phyloP scores from a whole-genome alignment of 306 rosid species.

The Cucurbita pepo region DNA sequence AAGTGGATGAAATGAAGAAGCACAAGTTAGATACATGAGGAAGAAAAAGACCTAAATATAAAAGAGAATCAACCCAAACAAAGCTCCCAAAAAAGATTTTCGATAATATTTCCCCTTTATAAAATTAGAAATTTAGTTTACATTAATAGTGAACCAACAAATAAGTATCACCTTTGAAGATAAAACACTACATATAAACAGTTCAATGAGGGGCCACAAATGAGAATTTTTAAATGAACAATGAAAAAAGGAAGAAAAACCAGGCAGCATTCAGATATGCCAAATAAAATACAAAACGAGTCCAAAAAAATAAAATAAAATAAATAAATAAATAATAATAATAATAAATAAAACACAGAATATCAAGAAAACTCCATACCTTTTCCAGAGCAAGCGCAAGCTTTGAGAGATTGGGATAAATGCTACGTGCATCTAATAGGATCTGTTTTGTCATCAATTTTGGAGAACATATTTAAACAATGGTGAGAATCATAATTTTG shows the following conservation, averaged over 20 bases:
- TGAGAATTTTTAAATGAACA: background rate
- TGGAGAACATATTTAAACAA: background rate
- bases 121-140: background rate
- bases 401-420: slow-evolving; percentile 79
- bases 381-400: slow-evolving; percentile 91
- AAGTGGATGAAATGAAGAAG: background rate
- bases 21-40: background rate
- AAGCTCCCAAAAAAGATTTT: background rate
- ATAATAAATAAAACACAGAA: background rate
- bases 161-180: background rate
- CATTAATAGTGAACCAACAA: background rate
- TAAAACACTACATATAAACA: background rate
- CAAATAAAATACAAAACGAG: background rate
- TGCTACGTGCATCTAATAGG: slow-evolving; percentile 53
- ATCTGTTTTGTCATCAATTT: slow-evolving; percentile 37
- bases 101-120: background rate
- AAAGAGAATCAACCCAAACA: background rate
- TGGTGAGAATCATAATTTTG: background rate
- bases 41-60: background rate
- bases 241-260: background rate
- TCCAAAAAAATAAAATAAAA: too few species aligned
- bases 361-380: slow-evolving; percentile 25
- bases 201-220: background rate
- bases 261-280: background rate
- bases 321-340: too few species aligned